Evolutionary conservation across 805 yeast species (phyloP).

Genomic region (Ogataea angusta): DNA sequence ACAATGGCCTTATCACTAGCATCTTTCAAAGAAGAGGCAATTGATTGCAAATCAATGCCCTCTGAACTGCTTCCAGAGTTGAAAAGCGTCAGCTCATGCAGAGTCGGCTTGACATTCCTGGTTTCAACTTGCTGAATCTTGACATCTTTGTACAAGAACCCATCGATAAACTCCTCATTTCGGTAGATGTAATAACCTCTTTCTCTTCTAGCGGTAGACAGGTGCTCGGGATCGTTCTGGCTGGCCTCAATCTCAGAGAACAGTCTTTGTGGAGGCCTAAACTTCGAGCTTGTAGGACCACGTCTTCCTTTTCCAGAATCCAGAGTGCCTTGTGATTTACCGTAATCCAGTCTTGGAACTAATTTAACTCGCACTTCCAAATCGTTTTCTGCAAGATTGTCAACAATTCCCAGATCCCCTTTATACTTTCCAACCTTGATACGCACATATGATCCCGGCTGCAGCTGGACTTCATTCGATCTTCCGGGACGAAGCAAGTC

Average conservation of each 20-base stretch:
- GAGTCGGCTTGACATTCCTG: conserved; percentile 74
- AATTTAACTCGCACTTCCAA: conserved; percentile 90
- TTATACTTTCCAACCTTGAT: conserved; percentile 87
- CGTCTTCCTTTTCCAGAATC: conserved; percentile 36
- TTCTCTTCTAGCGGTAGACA: conserved; percentile 58
- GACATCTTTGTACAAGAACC: conserved; percentile 83
- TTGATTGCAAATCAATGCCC: conserved; percentile 81
- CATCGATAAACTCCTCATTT: conserved; percentile 87
- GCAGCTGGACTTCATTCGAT: conserved; percentile 80
- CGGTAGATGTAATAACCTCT: conserved; percentile 65
- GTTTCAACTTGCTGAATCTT: conserved; percentile 78
- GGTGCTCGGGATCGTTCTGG: conserved; percentile 71
- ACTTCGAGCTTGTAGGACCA: conserved; percentile 51
- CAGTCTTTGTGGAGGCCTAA: conserved; percentile 80
- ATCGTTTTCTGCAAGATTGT: conserved; percentile 90
- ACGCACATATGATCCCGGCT: conserved; percentile 91
- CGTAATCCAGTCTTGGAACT: conserved; percentile 93
- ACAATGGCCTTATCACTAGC: conserved; percentile 50
- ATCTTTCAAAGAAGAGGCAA: conserved; percentile 81
- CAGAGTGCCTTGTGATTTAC: conserved; percentile 43
- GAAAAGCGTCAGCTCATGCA: conserved; percentile 85
- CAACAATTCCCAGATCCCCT: conserved; percentile 91
- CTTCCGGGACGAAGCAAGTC: conserved; percentile 87
- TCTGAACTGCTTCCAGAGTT: conserved; percentile 73
- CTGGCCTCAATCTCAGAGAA: conserved; percentile 89